Evolutionary conservation across 306 rosid genomes (phyloP).

Genomic region (Echinosophora koreensis): DNA sequence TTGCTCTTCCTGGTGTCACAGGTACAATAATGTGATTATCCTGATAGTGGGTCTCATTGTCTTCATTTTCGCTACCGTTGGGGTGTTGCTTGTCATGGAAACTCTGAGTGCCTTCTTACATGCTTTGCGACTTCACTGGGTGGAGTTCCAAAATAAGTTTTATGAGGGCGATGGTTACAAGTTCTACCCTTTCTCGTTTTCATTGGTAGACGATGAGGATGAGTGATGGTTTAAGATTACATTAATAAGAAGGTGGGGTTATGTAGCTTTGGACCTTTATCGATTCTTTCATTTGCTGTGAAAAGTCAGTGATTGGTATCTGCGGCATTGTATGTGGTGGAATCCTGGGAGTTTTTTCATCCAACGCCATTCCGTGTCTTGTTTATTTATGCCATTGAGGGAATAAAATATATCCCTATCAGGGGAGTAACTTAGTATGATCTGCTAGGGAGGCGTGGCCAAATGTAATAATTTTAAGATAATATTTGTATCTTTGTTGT

Average conservation of each 20-base stretch:
- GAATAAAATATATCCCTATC: constrained; percentile 43
- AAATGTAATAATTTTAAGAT: constrained; percentile 54
- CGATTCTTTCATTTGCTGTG: constrained; percentile 72
- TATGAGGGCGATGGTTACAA: constrained; percentile 89
- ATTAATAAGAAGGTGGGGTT: constrained; percentile 47
- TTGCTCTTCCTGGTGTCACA: constrained; percentile 49
- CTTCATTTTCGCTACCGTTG: constrained; percentile 84
- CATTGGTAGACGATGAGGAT: constrained; percentile 70
- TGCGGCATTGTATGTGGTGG: constrained; percentile 50
- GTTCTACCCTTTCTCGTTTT: constrained; percentile 80
- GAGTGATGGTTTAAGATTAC: constrained; percentile 54
- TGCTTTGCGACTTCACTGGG: constrained; percentile 98
- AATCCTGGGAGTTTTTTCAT: constrained; percentile 49
- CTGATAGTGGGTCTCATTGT: constrained; percentile 79
- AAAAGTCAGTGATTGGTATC: constrained; percentile 50
- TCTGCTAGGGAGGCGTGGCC: constrained; percentile 49
- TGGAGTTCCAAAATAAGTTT: constrained; percentile 97
- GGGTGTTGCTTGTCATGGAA: constrained; percentile 95
- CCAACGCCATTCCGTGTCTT: constrained; percentile 48
- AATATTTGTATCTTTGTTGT: constrained; percentile 36
- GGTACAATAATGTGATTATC: constrained; percentile 84
- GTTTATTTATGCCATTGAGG: constrained; percentile 52
- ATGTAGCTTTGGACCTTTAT: constrained; percentile 59
- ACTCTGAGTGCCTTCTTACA: constrained; percentile 97
- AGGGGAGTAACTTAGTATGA: constrained; percentile 53